A percentile compares a stretch with the other conserved stretches of the same genome.
These are phyloP conservation scores for Helenozyma baotianmanensis DNA, from an alignment of 805 yeast genomes.

Conservation along the genomic window DNA sequence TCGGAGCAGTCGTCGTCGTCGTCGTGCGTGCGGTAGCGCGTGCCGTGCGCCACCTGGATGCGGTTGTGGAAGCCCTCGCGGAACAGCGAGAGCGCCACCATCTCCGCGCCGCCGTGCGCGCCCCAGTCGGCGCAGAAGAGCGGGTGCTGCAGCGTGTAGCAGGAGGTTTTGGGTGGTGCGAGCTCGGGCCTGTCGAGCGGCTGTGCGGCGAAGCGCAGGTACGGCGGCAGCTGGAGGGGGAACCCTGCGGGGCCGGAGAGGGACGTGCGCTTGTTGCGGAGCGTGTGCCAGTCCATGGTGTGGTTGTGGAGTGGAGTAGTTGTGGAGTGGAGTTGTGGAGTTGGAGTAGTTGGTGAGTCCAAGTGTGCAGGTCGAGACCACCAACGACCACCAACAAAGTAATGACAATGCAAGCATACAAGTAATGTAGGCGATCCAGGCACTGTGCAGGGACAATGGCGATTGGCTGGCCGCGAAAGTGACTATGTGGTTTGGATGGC, in stretches of 20 bases:
- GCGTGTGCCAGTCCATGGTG: constrained; percentile 15
- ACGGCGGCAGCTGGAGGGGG: constrained; percentile 2
- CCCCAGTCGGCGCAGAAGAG: constrained; percentile 36
- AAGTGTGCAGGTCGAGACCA: no score
- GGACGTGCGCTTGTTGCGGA: constrained; percentile 14
- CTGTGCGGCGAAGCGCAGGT: constrained; percentile 2
- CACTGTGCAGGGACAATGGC: no score
- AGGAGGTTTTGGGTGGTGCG: constrained; percentile 5
- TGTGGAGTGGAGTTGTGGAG: no score
- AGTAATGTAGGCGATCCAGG: no score
- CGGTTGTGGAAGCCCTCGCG: constrained; percentile 73
- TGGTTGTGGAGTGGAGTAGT: no score
- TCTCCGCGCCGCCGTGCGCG: constrained; percentile 29
- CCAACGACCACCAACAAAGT: no score
- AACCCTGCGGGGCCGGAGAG: constrained; percentile 5
- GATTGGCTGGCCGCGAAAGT: no score
- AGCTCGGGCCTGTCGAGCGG: neutral
- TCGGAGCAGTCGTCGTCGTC: constrained; percentile 14
- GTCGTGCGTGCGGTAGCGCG: constrained; percentile 20
- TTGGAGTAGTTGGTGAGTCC: no score
- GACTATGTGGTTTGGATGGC: no score
- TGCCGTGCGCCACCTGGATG: constrained; percentile 45
- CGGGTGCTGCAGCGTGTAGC: constrained; percentile 22
- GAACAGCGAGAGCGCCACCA: constrained; percentile 68
- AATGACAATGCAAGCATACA: no score